phyloP scores from a whole-genome alignment of 75 land plant genomes.

The Pinus albicaulis region DNA sequence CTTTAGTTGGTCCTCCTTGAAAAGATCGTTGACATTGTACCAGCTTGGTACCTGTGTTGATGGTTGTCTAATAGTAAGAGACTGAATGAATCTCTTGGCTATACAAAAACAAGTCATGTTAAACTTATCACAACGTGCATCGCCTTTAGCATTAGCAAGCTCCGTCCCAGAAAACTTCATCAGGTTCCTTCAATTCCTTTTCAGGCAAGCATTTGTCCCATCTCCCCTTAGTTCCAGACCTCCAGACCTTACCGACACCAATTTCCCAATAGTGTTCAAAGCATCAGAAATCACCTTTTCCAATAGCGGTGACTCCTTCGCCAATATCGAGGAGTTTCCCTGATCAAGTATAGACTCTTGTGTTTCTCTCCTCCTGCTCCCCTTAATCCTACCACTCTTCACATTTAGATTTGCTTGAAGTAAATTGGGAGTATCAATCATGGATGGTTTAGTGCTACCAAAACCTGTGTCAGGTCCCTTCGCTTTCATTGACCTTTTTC shows the following conservation, averaged over 20 bases:
- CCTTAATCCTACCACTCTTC: conserved; percentile 9
- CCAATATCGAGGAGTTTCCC: not conserved
- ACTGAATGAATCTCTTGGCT: too few relatives aligned
- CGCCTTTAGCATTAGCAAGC: too few relatives aligned
- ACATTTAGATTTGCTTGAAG: not conserved
- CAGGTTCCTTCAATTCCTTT: not conserved
- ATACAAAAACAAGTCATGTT: too few relatives aligned
- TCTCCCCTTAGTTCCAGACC: conserved; percentile 4
- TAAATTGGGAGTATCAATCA: not conserved
- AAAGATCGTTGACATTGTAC: too few relatives aligned
- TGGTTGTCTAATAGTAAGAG: too few relatives aligned
- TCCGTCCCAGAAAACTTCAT: too few relatives aligned
- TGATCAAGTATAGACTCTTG: not conserved
- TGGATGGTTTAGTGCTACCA: not conserved
- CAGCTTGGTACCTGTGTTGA: too few relatives aligned
- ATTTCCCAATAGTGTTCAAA: not conserved
- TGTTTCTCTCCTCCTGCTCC: not conserved
- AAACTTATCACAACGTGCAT: too few relatives aligned
- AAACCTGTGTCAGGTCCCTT: not conserved
- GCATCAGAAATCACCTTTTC: not conserved
- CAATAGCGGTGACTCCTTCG: not conserved
- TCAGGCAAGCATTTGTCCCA: conserved; percentile 5
- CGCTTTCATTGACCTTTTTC: conserved; percentile 1
- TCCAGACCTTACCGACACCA: not conserved
- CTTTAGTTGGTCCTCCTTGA: too few relatives aligned